A percentile compares a stretch with the other conserved stretches of the same genome.
Evolutionary conservation across 257 asterid species (phyloP).

Genomic region (Fraxinus anomala): DNA sequence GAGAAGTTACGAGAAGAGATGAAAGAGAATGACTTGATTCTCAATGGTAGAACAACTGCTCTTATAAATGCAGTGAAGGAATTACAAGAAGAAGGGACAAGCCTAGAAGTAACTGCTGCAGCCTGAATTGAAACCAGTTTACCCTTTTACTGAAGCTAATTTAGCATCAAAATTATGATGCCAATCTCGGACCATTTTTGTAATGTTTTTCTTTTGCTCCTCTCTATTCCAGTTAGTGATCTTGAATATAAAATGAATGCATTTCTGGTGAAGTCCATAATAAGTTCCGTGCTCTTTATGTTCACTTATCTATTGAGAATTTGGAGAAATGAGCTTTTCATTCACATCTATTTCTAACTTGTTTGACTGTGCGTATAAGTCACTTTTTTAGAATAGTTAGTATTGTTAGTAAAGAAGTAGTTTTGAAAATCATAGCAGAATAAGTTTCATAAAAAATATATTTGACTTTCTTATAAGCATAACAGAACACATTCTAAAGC

Average conservation of each 20-base stretch:
- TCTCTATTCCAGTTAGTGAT: background rate
- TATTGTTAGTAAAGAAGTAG: background rate
- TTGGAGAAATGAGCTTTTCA: background rate
- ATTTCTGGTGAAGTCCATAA: background rate
- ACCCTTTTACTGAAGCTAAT: background rate
- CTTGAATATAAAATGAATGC: background rate
- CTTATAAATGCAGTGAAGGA: constrained; percentile 81
- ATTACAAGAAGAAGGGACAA: constrained; percentile 51
- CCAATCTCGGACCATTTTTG: background rate
- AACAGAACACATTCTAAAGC: background rate
- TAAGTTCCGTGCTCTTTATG: background rate
- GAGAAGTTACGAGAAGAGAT: constrained; percentile 67
- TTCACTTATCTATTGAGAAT: background rate
- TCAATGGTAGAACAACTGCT: constrained; percentile 66
- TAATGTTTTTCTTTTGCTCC: background rate
- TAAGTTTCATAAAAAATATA: background rate
- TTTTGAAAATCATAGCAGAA: background rate
- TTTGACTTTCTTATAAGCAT: background rate
- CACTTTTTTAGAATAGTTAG: background rate
- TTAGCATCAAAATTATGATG: background rate
- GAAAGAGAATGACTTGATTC: constrained; percentile 61
- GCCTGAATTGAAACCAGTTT: background rate
- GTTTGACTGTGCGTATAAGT: background rate
- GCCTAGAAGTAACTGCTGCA: constrained; percentile 16
- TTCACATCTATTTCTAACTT: background rate